Evolutionary conservation across 2,329 filamentous ascomycete genomes (phyloP), one percentile per base, ranked within the genome.

Genomic region (Hansfordia pulvinata): DNA sequence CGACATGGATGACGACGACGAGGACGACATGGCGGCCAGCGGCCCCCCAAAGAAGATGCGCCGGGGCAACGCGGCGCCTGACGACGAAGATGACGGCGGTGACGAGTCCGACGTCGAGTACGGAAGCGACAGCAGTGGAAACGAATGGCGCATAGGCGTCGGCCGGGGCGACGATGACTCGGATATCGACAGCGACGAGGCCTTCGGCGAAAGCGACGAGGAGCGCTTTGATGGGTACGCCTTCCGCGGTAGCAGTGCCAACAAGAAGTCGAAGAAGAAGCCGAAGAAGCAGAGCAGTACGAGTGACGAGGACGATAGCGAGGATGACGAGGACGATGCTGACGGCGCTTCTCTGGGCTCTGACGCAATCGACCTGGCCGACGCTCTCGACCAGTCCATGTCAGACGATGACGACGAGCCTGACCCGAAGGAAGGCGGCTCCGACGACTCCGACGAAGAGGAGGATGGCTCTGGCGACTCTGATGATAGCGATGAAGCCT

Each of bases 201-300:
- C 88, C 3, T 84, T 93, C 60, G 82, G 84, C 4, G 76, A 82
- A 37, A 90, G 82, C 41, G 86, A 93, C 43, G 76, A 90, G 43
- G 86, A 93, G 46, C 69, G 66, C 35, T 92, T 93, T 37, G 73
- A 84, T 36, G 81, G 74, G 8, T 92, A 77, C 41, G 43, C 60
- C 1, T 73, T 74, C 33, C 42, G 63, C 2, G 65, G 64, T 8
- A 62, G 57, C 40, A 54, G 23, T n/a, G n/a, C n/a, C n/a, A 55
- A 52, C 35, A 40, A 43, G 32, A 56, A 49, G 26, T 39, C 44
- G 31, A 39, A 34, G 30, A 42, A 32, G 32, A 43, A 33, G 47
- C 64, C 13, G 65, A 70, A 37, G 56, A 54, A 6, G 54, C 50
- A 10, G 58, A 58, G 25, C 56, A 53, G 23, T 52, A 58, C 43